Conservation (phyloP, 257 asterid species). For the Thymus quinquecostatus region DNA sequence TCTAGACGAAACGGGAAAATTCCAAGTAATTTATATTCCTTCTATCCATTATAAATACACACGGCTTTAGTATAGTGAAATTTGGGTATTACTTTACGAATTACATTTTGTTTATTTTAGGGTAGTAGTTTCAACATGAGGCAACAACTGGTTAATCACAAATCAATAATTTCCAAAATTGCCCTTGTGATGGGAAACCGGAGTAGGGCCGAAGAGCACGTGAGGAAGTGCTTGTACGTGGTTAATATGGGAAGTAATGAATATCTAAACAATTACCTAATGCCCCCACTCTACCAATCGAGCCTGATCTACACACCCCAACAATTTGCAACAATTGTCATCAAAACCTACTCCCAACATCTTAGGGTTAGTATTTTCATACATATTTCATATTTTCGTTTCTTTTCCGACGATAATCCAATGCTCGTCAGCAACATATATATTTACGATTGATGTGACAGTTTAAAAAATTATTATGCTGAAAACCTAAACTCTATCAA, state of each 20-base stretch:
- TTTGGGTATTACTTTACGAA: no score
- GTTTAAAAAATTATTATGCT: no score
- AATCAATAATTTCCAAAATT: neutral
- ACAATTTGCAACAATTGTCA: neutral
- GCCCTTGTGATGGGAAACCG: neutral
- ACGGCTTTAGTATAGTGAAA: no score
- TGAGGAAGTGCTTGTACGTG: conserved; percentile 39
- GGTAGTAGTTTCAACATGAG: neutral
- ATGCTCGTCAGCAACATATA: no score
- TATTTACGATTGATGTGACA: no score
- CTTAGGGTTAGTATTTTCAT: neutral
- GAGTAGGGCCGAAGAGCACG: neutral
- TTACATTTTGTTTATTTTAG: neutral
- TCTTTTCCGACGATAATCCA: no score
- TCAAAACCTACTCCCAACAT: neutral
- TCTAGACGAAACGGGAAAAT: conserved; percentile 37
- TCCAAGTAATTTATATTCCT: neutral
- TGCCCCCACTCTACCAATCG: neutral
- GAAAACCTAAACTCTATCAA: no score
- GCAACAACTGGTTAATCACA: neutral
- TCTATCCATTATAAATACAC: no score
- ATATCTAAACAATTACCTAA: conserved; percentile 42
- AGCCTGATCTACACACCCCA: neutral
- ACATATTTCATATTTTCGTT: no score
- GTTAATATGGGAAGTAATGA: conserved; percentile 52